Evolutionary conservation across 495 filamentous ascomycete genomes (phyloP).

Genomic region (Xylaria scruposa): DNA sequence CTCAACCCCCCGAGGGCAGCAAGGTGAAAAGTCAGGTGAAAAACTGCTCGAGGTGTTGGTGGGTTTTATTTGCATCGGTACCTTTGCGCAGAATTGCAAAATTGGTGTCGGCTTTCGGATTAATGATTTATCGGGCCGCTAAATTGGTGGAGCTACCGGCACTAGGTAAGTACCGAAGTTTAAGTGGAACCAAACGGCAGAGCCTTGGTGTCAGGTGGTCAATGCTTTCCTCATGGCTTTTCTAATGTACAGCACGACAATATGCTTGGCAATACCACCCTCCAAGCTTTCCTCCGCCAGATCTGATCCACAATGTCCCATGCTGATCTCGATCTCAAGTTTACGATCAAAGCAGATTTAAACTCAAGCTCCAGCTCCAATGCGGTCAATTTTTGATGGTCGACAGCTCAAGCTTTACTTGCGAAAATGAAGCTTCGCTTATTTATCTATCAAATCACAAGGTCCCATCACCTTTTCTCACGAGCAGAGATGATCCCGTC

Average conservation of each 20-base stretch:
- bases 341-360: not conserved
- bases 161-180: not conserved
- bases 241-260: not conserved
- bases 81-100: conserved; percentile 6
- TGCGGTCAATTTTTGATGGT: not conserved
- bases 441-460: not conserved
- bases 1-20: conserved; percentile 25
- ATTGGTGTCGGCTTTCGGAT: conserved; percentile 27
- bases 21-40: not conserved
- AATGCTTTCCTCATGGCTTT: not conserved
- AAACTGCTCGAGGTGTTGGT: not conserved
- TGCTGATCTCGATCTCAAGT: conserved; percentile 1
- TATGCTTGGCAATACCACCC: conserved; percentile 4
- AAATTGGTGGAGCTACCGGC: not conserved
- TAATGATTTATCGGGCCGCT: conserved; percentile 25
- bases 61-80: conserved; percentile 21
- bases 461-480: not conserved
- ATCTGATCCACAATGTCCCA: not conserved
- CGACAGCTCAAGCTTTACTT: not conserved
- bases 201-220: not conserved
- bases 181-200: not conserved
- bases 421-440: not conserved
- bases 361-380: not conserved
- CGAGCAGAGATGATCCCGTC: not conserved
- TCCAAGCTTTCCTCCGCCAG: not conserved